These are phyloP conservation scores for Gautieria morchelliformis DNA, from an alignment of 768 basidiomycete genomes.

Conservation along the genomic window DNA sequence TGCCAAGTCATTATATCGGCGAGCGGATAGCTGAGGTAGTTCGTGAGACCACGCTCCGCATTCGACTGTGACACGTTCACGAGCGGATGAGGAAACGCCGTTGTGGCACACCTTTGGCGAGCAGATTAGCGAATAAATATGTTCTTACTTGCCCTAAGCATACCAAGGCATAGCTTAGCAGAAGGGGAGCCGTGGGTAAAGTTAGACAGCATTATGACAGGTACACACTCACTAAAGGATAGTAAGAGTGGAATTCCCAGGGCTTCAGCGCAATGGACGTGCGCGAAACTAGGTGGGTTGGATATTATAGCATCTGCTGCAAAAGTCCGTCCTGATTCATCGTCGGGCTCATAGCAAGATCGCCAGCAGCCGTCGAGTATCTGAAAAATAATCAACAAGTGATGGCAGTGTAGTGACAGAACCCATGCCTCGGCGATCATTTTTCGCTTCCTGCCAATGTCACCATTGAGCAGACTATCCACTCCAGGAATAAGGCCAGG, in stretches of 20 bases:
- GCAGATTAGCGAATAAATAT: not conserved
- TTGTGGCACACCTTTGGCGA: conserved; percentile 36
- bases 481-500: conserved; percentile 56
- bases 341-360: conserved; percentile 40
- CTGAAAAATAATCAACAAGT: conserved; percentile 17
- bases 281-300: conserved; percentile 59
- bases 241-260: conserved; percentile 47
- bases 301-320: conserved; percentile 57
- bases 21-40: conserved; percentile 49
- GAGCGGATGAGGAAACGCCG: conserved; percentile 51
- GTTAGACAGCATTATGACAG: not conserved
- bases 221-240: conserved; percentile 26
- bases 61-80: conserved; percentile 50
- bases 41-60: conserved; percentile 42
- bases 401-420: not conserved
- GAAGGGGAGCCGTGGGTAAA: not conserved
- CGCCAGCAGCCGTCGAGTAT: conserved; percentile 56
- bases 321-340: conserved; percentile 34
- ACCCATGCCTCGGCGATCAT: conserved; percentile 40
- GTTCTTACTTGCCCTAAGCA: not conserved
- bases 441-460: conserved; percentile 46
- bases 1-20: conserved; percentile 54
- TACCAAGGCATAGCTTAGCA: conserved; percentile 57
- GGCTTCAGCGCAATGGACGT: conserved; percentile 57
- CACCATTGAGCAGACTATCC: conserved; percentile 49